Base-by-base conservation (phyloP, 371 early-diverging fungal species). In the Capillidium rhysosporum region DNA sequence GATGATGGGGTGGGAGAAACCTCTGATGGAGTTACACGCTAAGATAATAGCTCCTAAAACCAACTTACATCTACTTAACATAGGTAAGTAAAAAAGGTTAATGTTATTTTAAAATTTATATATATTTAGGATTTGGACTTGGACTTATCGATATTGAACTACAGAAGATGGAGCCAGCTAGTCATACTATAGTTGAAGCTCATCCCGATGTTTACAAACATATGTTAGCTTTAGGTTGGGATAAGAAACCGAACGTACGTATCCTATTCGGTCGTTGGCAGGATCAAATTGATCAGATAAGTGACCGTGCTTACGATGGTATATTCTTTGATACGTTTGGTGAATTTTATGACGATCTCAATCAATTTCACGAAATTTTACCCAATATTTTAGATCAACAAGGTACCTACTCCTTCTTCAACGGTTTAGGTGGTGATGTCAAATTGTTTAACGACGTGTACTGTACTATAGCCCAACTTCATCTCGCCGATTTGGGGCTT, bases 1-100 rank as follows among this genome's bases (percentile, higher is more conserved):
- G 9, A 93, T 93, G 94, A 95, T 95, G 96, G 88, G 84, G 40
- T 90, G 96, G 96, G 96, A 96, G 61, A 68, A 72, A 0, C 91
- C 91, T n/a, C 57, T 96, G 56, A 96, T 96, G 96, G 69, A 76
- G 21, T 74, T 75, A 28, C 92, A 92, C 56, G 91, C 90, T 21
- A 70, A 82, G 57, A 76, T 79, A 21, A 81, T 93, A 66, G 76
- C 81, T 43, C 72, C 83, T 2, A 63, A 60, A 18, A 73, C 79
- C 23, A 80, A 78, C 2, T 62, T 77, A 40, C 67, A 71, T 40
- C 84, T 87, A 0, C 66, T 87, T 23, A 77, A 76, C 40, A 57
- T 66, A 9, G 67, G 54, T 55, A 48, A 10, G 23, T 69, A 78
- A 56, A 77, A 75, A 25, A 79, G 89, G 65, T 73, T 79, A 40